These are phyloP conservation scores for Metarhizium guizhouense DNA, from an alignment of 2,329 filamentous ascomycete genomes.

Conservation along the genomic window DNA sequence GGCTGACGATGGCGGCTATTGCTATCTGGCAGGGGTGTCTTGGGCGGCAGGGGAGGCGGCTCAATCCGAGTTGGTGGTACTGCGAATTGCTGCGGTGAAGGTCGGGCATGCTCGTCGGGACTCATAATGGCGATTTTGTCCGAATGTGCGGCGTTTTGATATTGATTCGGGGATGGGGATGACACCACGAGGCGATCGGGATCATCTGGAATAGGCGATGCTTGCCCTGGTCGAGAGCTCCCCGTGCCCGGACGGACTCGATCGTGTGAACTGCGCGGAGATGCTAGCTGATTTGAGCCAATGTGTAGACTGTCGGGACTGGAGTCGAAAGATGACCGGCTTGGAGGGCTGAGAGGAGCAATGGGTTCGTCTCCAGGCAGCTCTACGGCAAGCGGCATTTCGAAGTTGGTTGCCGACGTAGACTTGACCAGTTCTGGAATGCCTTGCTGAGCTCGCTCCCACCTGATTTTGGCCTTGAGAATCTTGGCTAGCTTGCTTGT, in stretches of 20 bases:
- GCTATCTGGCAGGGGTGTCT: slow-evolving; percentile 58
- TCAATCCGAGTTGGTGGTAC: slow-evolving; percentile 33
- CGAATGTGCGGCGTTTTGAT: slow-evolving; percentile 45
- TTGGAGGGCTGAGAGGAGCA: slow-evolving; percentile 27
- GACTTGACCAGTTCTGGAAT: slow-evolving; percentile 36
- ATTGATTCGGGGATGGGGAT: slow-evolving; percentile 51
- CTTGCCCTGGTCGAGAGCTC: slow-evolving; percentile 20
- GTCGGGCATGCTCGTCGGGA: slow-evolving; percentile 46
- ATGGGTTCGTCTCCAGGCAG: slow-evolving; percentile 47
- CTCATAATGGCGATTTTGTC: slow-evolving; percentile 62
- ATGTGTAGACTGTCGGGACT: slow-evolving; percentile 41
- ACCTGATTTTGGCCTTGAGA: slow-evolving; percentile 62
- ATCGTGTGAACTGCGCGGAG: slow-evolving; percentile 44
- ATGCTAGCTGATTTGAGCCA: slow-evolving; percentile 25
- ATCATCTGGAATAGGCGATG: slow-evolving; percentile 28
- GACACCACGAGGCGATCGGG: slow-evolving; percentile 46
- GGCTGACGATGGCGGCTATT: slow-evolving; percentile 15
- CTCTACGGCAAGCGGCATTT: slow-evolving; percentile 44
- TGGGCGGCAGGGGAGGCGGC: slow-evolving; percentile 67
- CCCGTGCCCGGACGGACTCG: slow-evolving; percentile 26
- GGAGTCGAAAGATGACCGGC: slow-evolving; percentile 49
- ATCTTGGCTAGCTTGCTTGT: slow-evolving; percentile 79
- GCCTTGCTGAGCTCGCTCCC: slow-evolving; percentile 39
- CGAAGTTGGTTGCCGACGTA: slow-evolving; percentile 28
- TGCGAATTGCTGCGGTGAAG: slow-evolving; percentile 23